A percentile compares a stretch with the other conserved stretches of the same genome.
These are phyloP conservation scores for Paramyrothecium sp. DNA, from an alignment of 2,329 filamentous ascomycete species.

Conservation along the genomic window DNA sequence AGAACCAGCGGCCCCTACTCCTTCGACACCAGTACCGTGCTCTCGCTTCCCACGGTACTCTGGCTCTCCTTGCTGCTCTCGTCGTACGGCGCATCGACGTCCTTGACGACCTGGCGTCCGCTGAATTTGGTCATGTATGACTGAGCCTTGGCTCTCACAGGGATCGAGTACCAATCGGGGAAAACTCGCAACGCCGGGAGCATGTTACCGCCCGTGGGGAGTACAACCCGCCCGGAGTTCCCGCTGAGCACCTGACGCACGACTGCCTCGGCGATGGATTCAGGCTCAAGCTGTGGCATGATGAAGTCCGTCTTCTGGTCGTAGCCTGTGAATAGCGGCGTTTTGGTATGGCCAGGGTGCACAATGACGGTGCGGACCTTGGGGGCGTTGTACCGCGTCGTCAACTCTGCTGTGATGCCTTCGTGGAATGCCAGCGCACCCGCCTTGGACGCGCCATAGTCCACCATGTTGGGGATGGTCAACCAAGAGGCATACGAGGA, in stretches of 20 bases:
- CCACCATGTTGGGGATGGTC: slow-evolving; percentile 61
- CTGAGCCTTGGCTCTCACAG: slow-evolving; percentile 41
- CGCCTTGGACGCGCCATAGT: slow-evolving; percentile 67
- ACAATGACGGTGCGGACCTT: slow-evolving; percentile 66
- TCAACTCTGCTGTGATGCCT: slow-evolving; percentile 57
- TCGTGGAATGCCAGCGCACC: slow-evolving; percentile 68
- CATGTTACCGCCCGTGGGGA: slow-evolving; percentile 38
- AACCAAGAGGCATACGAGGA: slow-evolving; percentile 63
- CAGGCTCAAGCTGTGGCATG: slow-evolving; percentile 33
- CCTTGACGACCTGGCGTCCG: slow-evolving; percentile 46
- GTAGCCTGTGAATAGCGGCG: slow-evolving; percentile 44
- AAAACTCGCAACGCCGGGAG: slow-evolving; percentile 46
- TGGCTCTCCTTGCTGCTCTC: slow-evolving; percentile 8
- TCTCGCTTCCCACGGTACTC: slow-evolving; percentile 26
- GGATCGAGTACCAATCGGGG: slow-evolving; percentile 63
- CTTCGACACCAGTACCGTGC: slow-evolving; percentile 34
- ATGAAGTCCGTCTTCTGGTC: slow-evolving; percentile 45
- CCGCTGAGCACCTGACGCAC: slow-evolving; percentile 48
- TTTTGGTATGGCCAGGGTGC: slow-evolving; percentile 47
- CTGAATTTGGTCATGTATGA: slow-evolving; percentile 41
- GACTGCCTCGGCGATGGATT: slow-evolving; percentile 44
- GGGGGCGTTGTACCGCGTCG: slow-evolving; percentile 59
- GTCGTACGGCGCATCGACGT: slow-evolving; percentile 38
- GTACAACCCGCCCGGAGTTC: slow-evolving; percentile 44
- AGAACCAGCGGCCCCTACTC: slow-evolving; percentile 9